phyloP scores from a whole-genome alignment of 495 filamentous ascomycete genomes.

The Platismatia glauca region DNA sequence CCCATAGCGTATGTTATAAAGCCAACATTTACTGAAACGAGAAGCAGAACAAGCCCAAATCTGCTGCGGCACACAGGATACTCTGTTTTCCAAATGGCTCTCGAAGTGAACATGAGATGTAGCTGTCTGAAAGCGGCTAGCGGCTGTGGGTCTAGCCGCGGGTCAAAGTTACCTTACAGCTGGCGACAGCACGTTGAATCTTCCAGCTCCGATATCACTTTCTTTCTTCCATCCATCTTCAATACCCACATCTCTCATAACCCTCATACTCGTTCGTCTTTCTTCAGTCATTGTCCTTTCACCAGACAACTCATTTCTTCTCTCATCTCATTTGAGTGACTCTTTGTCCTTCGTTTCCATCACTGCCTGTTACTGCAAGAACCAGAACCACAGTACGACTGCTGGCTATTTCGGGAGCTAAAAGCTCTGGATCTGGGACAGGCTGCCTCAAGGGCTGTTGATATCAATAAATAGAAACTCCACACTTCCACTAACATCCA shows the following conservation, averaged over 20 bases:
- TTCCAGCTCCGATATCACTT: constrained; percentile 3
- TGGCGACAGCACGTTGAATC: constrained; percentile 5
- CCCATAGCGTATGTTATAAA: constrained; percentile 28
- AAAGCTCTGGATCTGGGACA: background rate
- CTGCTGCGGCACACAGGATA: background rate
- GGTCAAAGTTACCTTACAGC: background rate
- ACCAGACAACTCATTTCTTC: background rate
- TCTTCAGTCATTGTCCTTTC: background rate
- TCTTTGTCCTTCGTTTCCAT: background rate
- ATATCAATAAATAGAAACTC: background rate
- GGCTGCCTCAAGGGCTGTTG: background rate
- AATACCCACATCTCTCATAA: background rate
- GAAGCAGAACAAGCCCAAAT: background rate
- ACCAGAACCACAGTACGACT: background rate
- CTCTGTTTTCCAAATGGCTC: background rate
- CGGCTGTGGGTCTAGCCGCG: constrained; percentile 1
- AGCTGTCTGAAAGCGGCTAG: constrained; percentile 15
- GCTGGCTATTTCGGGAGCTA: background rate
- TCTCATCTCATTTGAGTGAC: background rate
- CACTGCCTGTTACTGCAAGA: background rate
- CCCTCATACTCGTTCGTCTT: background rate
- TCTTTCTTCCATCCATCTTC: background rate
- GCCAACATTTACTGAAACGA: background rate
- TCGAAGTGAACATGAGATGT: constrained; percentile 1
- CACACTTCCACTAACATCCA: constrained; percentile 17